phyloP scores from a whole-genome alignment of 192 early-diverging fungal genomes.

The Thoreauomyces humboldtii region DNA sequence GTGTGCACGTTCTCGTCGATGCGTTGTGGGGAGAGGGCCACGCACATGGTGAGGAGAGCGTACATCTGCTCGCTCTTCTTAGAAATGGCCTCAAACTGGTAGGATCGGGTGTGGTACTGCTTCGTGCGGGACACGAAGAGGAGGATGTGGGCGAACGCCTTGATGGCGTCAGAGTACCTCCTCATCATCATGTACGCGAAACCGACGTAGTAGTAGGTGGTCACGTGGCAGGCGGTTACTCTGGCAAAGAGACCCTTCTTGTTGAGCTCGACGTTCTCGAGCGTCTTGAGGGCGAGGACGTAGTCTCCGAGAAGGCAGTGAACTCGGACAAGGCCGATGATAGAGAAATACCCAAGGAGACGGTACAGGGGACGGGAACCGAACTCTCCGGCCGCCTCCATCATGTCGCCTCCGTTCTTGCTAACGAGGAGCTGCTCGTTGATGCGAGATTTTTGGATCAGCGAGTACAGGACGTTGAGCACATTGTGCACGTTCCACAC shows the following conservation, averaged over 20 bases:
- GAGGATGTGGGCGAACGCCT: constrained; percentile 85
- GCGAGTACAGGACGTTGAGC: constrained; percentile 91
- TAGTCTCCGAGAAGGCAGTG: constrained; percentile 97
- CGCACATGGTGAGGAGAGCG: constrained; percentile 83
- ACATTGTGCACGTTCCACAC: constrained; percentile 95
- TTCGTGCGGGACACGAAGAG: constrained; percentile 86
- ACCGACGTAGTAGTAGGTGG: constrained; percentile 95
- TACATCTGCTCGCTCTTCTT: constrained; percentile 97
- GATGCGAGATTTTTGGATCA: constrained; percentile 94
- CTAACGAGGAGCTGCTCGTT: constrained; percentile 86
- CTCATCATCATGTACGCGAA: constrained; percentile 99
- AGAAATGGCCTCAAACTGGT: constrained; percentile 85
- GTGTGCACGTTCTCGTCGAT: constrained; percentile 92
- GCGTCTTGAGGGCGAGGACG: constrained; percentile 90
- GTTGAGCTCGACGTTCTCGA: constrained; percentile 93
- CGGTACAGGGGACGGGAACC: constrained; percentile 87
- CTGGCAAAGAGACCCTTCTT: constrained; percentile 92
- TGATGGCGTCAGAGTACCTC: constrained; percentile 92
- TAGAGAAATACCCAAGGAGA: constrained; percentile 95
- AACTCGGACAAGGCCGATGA: constrained; percentile 88
- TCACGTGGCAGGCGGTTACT: constrained; percentile 96
- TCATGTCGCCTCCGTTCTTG: constrained; percentile 86
- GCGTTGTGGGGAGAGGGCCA: constrained; percentile 87
- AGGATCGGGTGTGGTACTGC: constrained; percentile 90
- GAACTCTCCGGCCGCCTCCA: constrained; percentile 86